Percentiles rank a stretch among this genome's conserved stretches.
These are phyloP conservation scores for Aspergillus novoparasiticus DNA, from an alignment of 2,329 filamentous ascomycete species.

Conservation along the genomic window DNA sequence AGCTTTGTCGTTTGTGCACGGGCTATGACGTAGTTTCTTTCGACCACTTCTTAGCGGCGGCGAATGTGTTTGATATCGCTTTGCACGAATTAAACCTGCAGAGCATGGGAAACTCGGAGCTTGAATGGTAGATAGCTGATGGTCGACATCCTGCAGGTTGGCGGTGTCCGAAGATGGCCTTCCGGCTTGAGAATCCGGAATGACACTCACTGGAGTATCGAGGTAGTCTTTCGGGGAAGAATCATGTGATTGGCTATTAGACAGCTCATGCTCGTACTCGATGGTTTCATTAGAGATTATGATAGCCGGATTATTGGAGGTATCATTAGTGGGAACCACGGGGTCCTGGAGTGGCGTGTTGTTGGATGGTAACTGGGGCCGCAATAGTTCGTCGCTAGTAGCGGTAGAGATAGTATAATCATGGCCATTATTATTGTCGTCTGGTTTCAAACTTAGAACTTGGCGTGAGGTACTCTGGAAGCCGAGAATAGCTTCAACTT, in stretches of 20 bases:
- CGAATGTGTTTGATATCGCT: not conserved
- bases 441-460: constrained; percentile 16
- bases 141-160: constrained; percentile 1
- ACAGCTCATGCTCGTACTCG: too few relatives aligned
- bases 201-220: constrained; percentile 40
- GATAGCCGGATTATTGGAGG: not conserved
- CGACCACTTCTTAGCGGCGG: too few relatives aligned
- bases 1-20: not conserved
- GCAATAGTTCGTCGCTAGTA: not conserved
- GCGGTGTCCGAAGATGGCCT: constrained; percentile 4
- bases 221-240: constrained; percentile 26
- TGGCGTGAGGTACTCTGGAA: constrained; percentile 36
- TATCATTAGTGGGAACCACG: not conserved
- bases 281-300: not conserved
- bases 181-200: constrained; percentile 44
- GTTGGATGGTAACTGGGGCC: not conserved
- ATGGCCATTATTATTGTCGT: constrained; percentile 1
- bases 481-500: constrained; percentile 39
- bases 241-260: not conserved
- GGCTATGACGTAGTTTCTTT: not conserved
- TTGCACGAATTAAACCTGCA: not conserved
- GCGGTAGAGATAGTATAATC: not conserved
- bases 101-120: not conserved
- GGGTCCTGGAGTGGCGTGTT: not conserved
- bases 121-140: not conserved